A percentile compares a stretch with the other conserved stretches of the same genome.
Conservation (phyloP, 306 rosid genomes). For the Quercus rubra region DNA sequence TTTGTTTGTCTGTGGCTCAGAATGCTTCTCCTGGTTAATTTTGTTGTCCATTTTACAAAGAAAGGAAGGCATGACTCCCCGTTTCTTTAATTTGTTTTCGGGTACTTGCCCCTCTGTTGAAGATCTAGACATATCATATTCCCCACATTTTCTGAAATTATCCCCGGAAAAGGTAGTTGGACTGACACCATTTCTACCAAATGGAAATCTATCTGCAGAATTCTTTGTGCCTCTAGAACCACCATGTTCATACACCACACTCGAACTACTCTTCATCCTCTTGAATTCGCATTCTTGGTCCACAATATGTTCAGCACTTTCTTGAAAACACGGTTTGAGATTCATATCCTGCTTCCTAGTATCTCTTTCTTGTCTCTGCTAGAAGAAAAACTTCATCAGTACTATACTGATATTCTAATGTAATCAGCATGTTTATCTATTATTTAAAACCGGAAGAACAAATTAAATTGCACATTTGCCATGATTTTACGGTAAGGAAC, state of each 20-base stretch:
- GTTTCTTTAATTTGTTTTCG: not conserved
- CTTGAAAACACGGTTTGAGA: not conserved
- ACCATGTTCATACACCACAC: not conserved
- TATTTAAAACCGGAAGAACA: not conserved
- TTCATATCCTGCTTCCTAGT: not conserved
- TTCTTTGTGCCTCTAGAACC: too few relatives aligned
- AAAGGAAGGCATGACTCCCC: not conserved
- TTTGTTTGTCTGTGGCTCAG: not conserved
- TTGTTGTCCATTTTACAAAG: not conserved
- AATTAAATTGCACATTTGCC: not conserved
- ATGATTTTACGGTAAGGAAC: not conserved
- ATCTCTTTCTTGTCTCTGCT: constrained; percentile 7
- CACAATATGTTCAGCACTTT: not conserved
- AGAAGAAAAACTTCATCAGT: not conserved
- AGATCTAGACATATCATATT: not conserved
- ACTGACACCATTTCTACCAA: not conserved
- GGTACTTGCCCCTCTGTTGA: not conserved
- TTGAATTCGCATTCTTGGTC: not conserved
- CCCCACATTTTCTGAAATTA: not conserved
- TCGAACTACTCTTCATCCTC: not conserved
- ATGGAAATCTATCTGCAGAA: not conserved
- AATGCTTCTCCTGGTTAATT: not conserved
- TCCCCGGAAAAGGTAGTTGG: not conserved
- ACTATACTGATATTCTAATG: not conserved
- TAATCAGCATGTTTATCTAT: not conserved